phyloP scores from a whole-genome alignment of 441 rosid species.

The Monsonia emarginata region DNA sequence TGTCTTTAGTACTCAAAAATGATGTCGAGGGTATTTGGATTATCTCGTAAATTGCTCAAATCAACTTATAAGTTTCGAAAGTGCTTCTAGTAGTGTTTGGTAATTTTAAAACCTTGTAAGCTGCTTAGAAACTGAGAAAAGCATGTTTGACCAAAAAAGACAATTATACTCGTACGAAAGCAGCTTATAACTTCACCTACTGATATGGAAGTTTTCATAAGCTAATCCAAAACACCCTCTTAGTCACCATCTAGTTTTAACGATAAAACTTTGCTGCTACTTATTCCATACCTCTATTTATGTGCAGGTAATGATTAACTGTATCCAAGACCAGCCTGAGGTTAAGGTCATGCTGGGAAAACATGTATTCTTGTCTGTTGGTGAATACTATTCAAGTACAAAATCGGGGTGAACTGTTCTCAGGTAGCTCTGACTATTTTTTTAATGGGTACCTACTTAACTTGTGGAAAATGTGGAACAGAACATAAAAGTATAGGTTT shows the following conservation, averaged over 20 bases:
- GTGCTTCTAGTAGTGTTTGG: too few relatives aligned
- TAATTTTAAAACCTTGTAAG: too few relatives aligned
- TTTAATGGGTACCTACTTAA: not conserved
- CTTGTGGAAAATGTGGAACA: not conserved
- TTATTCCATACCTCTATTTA: not conserved
- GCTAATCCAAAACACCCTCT: too few relatives aligned
- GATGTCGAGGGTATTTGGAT: too few relatives aligned
- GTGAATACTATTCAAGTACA: slow-evolving; percentile 34
- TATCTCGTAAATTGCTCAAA: too few relatives aligned
- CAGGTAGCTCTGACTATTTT: not conserved
- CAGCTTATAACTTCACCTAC: too few relatives aligned
- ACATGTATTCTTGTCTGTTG: slow-evolving; percentile 50
- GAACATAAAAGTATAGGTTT: not conserved
- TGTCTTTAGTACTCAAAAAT: not conserved
- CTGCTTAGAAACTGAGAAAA: too few relatives aligned
- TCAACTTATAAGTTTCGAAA: too few relatives aligned
- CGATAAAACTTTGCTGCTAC: not conserved
- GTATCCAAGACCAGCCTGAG: slow-evolving; percentile 50
- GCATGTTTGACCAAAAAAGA: too few relatives aligned
- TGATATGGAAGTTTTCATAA: too few relatives aligned
- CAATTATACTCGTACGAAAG: too few relatives aligned
- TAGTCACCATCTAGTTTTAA: not conserved
- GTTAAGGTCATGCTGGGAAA: slow-evolving; percentile 43
- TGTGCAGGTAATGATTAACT: slow-evolving; percentile 46
- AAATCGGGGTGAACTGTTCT: slow-evolving; percentile 8